Evolutionary conservation across 305 asterid species (phyloP), one percentile per base, ranked within the genome.

Genomic region (Striga hermonthica): DNA sequence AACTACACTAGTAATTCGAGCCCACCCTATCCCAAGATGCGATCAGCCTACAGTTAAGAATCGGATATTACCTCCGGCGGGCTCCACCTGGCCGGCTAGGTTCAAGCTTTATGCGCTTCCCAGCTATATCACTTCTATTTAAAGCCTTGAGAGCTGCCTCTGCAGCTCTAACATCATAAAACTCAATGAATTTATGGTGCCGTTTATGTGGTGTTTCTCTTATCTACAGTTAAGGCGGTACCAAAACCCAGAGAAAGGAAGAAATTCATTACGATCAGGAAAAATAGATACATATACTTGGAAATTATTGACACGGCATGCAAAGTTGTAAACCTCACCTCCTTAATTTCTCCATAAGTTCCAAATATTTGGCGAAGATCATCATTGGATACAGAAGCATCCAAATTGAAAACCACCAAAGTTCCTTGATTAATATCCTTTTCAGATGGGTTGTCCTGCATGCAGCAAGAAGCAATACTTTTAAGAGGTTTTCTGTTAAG

Each of bases 51-150:
- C 39, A 66, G 35, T 58, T 28, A 57, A 62, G 9, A 11, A 37
- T 9, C 38, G 57, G 69, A 50, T 41, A 72, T 53, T 82, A 92
- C 98, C 87, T 88, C 64, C 96, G 87, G 64, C 97, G 97, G 74
- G 97, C 85, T 45, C 96, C 97, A 60, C 96, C 99, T 9, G 99
- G 97, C 38, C 97, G 83, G 86, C 96, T 90, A 68, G 92, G 99
- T 81, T 90, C 97, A 70, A 93, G 96, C 83, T 88, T 93, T 77
- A 93, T 90, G 55, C 95, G 94, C 78, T 93, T 90, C 53, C 97
- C 98, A 72, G 95, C 95, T 64, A 93, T 93, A 80, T 93, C 98
- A 65, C 98, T 77, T 72, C 95, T 80, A 76, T 90, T 93, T 76
- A 93, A 82, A 59, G 95, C 95, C 84, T 85, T 93, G 43, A 93